phyloP scores from a whole-genome alignment of 2,329 filamentous ascomycete species.

The Colletotrichum liaoningense region DNA sequence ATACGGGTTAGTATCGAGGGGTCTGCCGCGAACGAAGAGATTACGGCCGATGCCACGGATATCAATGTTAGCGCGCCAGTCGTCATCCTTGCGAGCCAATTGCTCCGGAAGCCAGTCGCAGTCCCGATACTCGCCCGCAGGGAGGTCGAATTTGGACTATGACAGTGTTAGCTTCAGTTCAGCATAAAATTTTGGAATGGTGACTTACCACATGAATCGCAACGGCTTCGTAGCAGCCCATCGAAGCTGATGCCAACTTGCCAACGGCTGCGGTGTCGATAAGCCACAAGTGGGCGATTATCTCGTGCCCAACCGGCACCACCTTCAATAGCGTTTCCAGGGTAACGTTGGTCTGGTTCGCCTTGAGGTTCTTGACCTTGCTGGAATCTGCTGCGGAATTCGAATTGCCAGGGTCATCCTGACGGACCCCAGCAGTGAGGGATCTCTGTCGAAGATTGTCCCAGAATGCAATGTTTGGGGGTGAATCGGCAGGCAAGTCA shows the following conservation, averaged over 20 bases:
- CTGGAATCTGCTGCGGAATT: background rate
- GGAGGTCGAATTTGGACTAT: slow-evolving; percentile 24
- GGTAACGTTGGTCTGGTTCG: background rate
- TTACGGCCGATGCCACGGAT: slow-evolving; percentile 7
- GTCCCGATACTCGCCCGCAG: slow-evolving; percentile 7
- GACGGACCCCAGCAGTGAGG: background rate
- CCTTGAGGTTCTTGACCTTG: background rate
- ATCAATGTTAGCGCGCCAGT: background rate
- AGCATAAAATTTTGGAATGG: no score
- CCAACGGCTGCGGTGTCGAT: slow-evolving; percentile 1
- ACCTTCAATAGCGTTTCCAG: background rate
- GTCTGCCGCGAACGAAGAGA: slow-evolving; percentile 12
- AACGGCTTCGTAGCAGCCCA: slow-evolving; percentile 2
- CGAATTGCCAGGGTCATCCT: background rate
- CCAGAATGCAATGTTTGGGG: background rate
- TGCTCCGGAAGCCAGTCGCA: slow-evolving; percentile 1
- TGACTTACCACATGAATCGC: slow-evolving; percentile 1
- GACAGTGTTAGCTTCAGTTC: background rate
- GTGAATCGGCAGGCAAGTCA: background rate
- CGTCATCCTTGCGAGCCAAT: background rate
- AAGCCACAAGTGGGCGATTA: slow-evolving; percentile 6
- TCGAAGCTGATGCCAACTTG: slow-evolving; percentile 13
- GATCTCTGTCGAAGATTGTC: background rate
- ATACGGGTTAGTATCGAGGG: background rate
- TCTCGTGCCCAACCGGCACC: background rate